Base-by-base conservation (phyloP, 1,284 basidiomycete species). In the Ganoderma lingzhi region DNA sequence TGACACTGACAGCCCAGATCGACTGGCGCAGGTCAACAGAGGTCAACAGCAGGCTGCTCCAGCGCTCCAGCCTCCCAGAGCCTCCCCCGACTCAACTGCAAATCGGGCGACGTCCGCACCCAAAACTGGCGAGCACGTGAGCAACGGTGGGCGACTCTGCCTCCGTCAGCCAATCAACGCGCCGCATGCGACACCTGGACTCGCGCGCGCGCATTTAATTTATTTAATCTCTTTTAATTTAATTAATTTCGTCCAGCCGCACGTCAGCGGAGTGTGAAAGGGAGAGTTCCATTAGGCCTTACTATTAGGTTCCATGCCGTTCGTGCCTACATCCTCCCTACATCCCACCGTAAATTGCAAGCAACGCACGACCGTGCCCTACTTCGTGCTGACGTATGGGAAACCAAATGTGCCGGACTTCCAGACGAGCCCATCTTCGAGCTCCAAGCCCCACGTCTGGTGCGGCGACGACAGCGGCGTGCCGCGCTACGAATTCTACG, bases 381-480 rank as follows among this genome's bases (percentile, higher is more conserved):
- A 95, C 45, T 99, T 99, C 79, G 96, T 97, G 2, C 90, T 96
- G 2, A 80, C 82, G 37, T 79, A 78, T 9, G 81, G 83, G 39
- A 81, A 90, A 68, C 85, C 87, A 0, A 75, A 80, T 8, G 81
- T 90, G 76, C 93, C 95, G 0, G 96, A 99, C 77, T 93, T 92
- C 71, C 84, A 84, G 65, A 91, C 91, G 12, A 97, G 80, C 98
- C 98, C 0, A 80, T 94, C 2, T 98, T 98, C 80, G 82, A 93
- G 65, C 84, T 99, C 19, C 23, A 23, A 23, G 23, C 23, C 23
- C 23, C 84, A 96, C 70, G 90, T 92, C 12, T 98, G 91, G 87
- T 86, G 85, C 66, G 94, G 96, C 62, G 87, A 88, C 10, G 89
- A 91, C 42, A 83, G 85, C 32, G 85, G 85, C 1, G 80, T 83